phyloP scores from a whole-genome alignment of 805 yeast species.

The Kluyveromyces aestuarii region DNA sequence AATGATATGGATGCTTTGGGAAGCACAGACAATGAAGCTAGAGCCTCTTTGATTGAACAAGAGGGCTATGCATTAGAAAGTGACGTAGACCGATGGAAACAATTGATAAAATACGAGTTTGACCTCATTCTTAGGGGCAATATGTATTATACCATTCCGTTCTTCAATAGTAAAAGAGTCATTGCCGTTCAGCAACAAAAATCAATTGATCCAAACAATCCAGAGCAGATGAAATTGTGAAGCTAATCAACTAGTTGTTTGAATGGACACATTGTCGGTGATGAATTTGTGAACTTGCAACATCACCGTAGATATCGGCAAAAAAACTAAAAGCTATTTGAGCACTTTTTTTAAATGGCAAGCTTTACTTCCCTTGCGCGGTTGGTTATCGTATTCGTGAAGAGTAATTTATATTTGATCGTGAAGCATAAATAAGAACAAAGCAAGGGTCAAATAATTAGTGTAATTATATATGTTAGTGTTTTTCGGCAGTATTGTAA shows the following conservation, averaged over 20 bases:
- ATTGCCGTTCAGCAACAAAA: slow-evolving; percentile 53
- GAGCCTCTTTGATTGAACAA: background rate
- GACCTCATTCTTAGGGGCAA: slow-evolving; percentile 79
- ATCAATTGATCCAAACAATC: slow-evolving; percentile 42
- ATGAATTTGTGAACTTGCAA: too few species aligned
- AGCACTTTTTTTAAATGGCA: too few species aligned
- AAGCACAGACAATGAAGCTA: background rate
- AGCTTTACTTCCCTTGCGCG: background rate
- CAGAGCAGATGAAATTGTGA: background rate
- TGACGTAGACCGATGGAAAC: slow-evolving; percentile 55
- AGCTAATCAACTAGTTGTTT: too few species aligned
- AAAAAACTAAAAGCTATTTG: too few species aligned
- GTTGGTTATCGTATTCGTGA: background rate
- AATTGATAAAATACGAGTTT: slow-evolving; percentile 69
- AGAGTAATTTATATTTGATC: background rate
- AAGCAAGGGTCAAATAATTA: too few species aligned
- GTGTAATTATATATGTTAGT: too few species aligned
- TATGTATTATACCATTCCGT: slow-evolving; percentile 66
- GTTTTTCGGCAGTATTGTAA: too few species aligned
- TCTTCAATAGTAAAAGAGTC: slow-evolving; percentile 43
- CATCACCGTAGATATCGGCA: too few species aligned
- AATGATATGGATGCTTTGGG: background rate
- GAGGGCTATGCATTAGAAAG: slow-evolving; percentile 18
- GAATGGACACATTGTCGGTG: too few species aligned
- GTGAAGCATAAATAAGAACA: too few species aligned